Base-by-base conservation (phyloP, 1,284 basidiomycete genomes). In the Tremellales sp. region DNA sequence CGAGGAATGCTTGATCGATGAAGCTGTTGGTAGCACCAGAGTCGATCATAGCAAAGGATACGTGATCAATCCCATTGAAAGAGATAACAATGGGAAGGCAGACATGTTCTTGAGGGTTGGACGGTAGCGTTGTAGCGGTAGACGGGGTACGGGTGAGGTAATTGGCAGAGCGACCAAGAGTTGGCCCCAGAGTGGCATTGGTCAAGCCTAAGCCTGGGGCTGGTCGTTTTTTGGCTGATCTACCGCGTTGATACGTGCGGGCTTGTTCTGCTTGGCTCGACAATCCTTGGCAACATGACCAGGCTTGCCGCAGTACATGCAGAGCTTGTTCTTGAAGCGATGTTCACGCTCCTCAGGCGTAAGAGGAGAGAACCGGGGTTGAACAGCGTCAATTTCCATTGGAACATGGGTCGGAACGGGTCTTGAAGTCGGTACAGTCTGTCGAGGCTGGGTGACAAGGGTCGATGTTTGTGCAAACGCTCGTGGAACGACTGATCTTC, bases 11-110 rank as follows among this genome's bases (percentile, higher is more conserved):
- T 25, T 16, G 6, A 36, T 48, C 37, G 40, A 48, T 43, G 38
- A 47, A 47, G 36, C 28, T 47, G 26, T 47, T 27, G 4, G 45
- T 48, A 43, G 46, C 40, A n/a, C 46, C 40, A 21, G 26, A 41
- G 26, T 47, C 45, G n/a, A 47, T 32, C 27, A 47, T 28, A 29
- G 46, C 40, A 29, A 25, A 25, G 37, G 36, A 31, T 7, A 25
- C 5, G 10, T 37, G 21, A 21, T 8, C 12, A 13, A 12, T 21
- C 9, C 21, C 21, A 26, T 21, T 24, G 32, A 44, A 37, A 31
- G 31, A 33, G 31, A 37, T n/a, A 6, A 27, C 10, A 5, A 41
- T 27, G 9, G 35, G 29, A 31, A 10, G 29, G 29, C 16, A 9
- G 34, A 21, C 16, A 18, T n/a, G n/a, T n/a, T n/a, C n/a, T n/a